Conservation (phyloP, 352 stramenopile genomes). For the Phytopythium aichiense region DNA sequence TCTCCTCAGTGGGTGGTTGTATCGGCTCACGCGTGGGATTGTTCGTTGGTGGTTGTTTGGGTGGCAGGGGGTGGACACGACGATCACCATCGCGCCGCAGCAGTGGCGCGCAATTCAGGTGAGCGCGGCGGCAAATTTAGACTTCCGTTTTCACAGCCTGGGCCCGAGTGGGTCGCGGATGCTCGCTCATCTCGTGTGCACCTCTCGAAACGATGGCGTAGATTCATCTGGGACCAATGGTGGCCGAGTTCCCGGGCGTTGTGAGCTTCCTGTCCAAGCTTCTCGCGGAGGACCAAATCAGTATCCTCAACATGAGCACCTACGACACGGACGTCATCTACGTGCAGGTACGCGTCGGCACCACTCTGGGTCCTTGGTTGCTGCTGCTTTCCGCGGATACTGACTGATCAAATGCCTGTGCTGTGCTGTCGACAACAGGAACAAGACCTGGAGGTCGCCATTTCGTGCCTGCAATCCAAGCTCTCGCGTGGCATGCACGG, state of each 20-base stretch:
- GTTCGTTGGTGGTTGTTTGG: not conserved
- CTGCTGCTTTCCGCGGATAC: no score
- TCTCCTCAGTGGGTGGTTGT: not conserved
- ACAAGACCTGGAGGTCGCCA: constrained; percentile 51
- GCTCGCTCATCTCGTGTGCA: not conserved
- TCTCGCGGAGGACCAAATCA: constrained; percentile 77
- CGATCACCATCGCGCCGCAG: constrained; percentile 69
- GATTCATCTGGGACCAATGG: constrained; percentile 85
- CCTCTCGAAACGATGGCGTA: constrained; percentile 13
- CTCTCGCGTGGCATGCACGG: constrained; percentile 73
- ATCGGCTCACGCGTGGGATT: not conserved
- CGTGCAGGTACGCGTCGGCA: constrained; percentile 28
- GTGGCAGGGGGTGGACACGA: constrained; percentile 50
- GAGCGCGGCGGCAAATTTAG: not conserved
- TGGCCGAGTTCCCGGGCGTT: constrained; percentile 80
- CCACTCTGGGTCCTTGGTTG: no score
- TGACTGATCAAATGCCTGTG: no score
- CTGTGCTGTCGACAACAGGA: constrained; percentile 18
- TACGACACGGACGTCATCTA: constrained; percentile 90
- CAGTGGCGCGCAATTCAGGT: constrained; percentile 81
- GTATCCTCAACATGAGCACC: constrained; percentile 90
- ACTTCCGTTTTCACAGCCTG: not conserved
- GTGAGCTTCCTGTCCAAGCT: constrained; percentile 85
- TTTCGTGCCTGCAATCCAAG: constrained; percentile 74
- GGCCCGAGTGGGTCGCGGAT: not conserved